Evolutionary conservation across 2,329 filamentous ascomycete species (phyloP).

Genomic region (Sclerotinia subarctica): DNA sequence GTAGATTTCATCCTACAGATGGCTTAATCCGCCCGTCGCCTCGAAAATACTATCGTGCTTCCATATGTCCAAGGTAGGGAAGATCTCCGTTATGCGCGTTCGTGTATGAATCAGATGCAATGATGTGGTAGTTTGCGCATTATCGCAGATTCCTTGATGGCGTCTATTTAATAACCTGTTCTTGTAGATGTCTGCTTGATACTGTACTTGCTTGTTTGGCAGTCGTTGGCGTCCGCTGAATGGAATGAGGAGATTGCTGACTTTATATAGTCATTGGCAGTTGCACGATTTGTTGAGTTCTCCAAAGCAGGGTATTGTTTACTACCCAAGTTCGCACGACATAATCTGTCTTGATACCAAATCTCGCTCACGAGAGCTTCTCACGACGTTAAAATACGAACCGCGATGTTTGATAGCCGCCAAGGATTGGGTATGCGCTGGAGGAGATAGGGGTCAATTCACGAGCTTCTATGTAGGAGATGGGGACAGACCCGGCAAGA

Average conservation of each 20-base stretch:
- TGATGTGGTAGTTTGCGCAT: background rate
- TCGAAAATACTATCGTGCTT: constrained; percentile 65
- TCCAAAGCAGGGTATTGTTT: constrained; percentile 71
- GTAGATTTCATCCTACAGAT: constrained; percentile 64
- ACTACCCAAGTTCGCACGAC: constrained; percentile 75
- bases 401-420: constrained; percentile 87
- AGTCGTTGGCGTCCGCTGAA: background rate
- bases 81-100: constrained; percentile 22
- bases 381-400: constrained; percentile 66
- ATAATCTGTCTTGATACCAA: constrained; percentile 68
- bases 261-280: constrained; percentile 68
- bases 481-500: constrained; percentile 17
- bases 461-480: constrained; percentile 40
- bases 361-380: constrained; percentile 67
- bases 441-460: constrained; percentile 85
- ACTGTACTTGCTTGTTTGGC: background rate
- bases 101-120: background rate
- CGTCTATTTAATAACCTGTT: background rate
- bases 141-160: background rate
- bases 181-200: background rate
- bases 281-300: constrained; percentile 86
- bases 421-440: constrained; percentile 85
- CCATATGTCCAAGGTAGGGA: constrained; percentile 61
- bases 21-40: constrained; percentile 57
- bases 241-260: background rate